phyloP scores from a whole-genome alignment of 805 yeast species.

The Teunomyces funiuensis region DNA sequence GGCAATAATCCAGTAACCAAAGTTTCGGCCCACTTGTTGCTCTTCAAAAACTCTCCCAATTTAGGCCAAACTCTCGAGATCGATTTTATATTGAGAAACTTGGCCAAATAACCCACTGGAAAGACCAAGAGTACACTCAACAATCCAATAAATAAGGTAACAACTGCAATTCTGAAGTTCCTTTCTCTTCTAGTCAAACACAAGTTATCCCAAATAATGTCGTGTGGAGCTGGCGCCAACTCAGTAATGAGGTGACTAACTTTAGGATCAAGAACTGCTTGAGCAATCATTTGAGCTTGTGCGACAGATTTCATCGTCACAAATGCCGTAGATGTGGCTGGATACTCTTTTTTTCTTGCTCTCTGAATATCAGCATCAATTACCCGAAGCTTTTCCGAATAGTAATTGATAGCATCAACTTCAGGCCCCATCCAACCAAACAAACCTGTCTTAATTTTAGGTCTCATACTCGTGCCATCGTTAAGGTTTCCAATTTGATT shows the following conservation, averaged over 20 bases:
- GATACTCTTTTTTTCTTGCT: conserved; percentile 67
- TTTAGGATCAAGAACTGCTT: conserved; percentile 88
- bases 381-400: conserved; percentile 63
- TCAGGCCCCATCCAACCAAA: conserved; percentile 63
- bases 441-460: conserved; percentile 58
- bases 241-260: conserved; percentile 79
- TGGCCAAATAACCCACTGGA: conserved; percentile 84
- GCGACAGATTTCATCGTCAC: conserved; percentile 95
- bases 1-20: conserved; percentile 88
- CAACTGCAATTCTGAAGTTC: conserved; percentile 57
- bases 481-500: conserved; percentile 24
- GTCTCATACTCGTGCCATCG: conserved; percentile 47
- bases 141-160: conserved; percentile 66
- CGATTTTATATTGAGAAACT: conserved; percentile 74
- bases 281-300: conserved; percentile 95
- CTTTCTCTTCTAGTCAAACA: conserved; percentile 78
- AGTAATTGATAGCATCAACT: conserved; percentile 81
- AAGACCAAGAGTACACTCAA: conserved; percentile 71
- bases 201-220: conserved; percentile 88
- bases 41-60: conserved; percentile 64
- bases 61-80: conserved; percentile 81
- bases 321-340: conserved; percentile 88
- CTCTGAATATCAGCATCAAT: conserved; percentile 68
- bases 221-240: conserved; percentile 95
- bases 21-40: conserved; percentile 69